A percentile compares a stretch with the other conserved stretches of the same genome.
These are phyloP conservation scores for Plantago rigida DNA, from an alignment of 305 asterid species.

Conservation along the genomic window DNA sequence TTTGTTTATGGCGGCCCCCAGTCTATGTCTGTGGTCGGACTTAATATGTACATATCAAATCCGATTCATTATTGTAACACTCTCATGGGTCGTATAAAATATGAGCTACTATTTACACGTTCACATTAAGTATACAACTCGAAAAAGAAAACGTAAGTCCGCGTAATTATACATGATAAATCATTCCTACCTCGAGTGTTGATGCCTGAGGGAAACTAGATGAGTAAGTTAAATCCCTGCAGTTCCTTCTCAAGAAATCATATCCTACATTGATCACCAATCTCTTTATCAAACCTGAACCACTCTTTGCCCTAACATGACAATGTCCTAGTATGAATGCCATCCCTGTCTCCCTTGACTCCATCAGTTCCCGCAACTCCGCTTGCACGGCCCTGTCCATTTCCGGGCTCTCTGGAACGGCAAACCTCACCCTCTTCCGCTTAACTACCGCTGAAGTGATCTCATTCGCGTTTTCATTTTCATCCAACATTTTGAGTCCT, in stretches of 20 bases:
- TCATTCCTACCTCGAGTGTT: slow-evolving; percentile 85
- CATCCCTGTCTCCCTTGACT: slow-evolving; percentile 80
- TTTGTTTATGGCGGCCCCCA: too few species aligned
- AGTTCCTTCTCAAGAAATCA: slow-evolving; percentile 74
- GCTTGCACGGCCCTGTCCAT: slow-evolving; percentile 33
- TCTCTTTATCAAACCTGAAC: slow-evolving; percentile 64
- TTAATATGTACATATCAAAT: too few species aligned
- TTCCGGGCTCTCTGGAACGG: slow-evolving; percentile 51
- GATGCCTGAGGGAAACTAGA: slow-evolving; percentile 75
- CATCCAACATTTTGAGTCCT: slow-evolving; percentile 31
- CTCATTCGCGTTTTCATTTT: slow-evolving; percentile 31
- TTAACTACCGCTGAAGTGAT: too few species aligned
- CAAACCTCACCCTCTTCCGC: slow-evolving; percentile 61
- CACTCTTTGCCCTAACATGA: slow-evolving; percentile 65
- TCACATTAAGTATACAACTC: too few species aligned
- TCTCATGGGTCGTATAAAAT: too few species aligned
- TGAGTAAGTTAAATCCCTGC: slow-evolving; percentile 61
- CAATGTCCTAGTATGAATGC: slow-evolving; percentile 74
- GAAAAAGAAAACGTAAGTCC: too few species aligned
- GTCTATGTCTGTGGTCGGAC: too few species aligned
- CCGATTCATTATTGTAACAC: too few species aligned
- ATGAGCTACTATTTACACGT: too few species aligned
- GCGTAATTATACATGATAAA: slow-evolving; percentile 56
- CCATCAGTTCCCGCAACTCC: slow-evolving; percentile 64
- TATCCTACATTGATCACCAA: slow-evolving; percentile 52